Conservation (phyloP, 768 basidiomycete species). For the Tubosaeta sp. region DNA sequence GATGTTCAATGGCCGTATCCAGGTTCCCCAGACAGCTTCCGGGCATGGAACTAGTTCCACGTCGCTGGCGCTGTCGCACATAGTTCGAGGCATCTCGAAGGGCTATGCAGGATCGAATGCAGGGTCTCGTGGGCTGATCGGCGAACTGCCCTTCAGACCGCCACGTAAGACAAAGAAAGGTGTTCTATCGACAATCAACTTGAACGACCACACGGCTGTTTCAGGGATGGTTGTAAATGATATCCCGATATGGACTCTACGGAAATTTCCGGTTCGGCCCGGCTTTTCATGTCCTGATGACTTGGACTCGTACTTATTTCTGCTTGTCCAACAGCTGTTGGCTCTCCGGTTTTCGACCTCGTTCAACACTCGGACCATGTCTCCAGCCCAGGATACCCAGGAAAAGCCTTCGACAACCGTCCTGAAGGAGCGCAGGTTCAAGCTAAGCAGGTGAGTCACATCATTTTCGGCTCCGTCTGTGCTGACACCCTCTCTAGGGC, state of each 20-base stretch:
- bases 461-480: slow-evolving; percentile 1
- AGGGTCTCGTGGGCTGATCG: slow-evolving; percentile 14
- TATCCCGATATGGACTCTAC: slow-evolving; percentile 27
- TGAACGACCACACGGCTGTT: slow-evolving; percentile 18
- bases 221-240: slow-evolving; percentile 17
- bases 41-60: slow-evolving; percentile 4
- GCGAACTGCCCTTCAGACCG: slow-evolving; percentile 13
- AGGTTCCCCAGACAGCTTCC: slow-evolving; percentile 10
- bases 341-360: slow-evolving; percentile 9
- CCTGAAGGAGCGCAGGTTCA: slow-evolving; percentile 80
- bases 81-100: slow-evolving; percentile 5
- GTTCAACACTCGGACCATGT: slow-evolving; percentile 19
- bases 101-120: slow-evolving; percentile 10
- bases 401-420: slow-evolving; percentile 47
- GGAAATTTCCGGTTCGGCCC: slow-evolving; percentile 29
- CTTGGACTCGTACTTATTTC: slow-evolving; percentile 28
- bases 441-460: slow-evolving; percentile 68
- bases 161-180: slow-evolving; percentile 9
- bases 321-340: slow-evolving; percentile 1
- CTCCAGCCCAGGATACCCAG: slow-evolving; percentile 33
- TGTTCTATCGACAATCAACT: slow-evolving; percentile 24
- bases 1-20: slow-evolving; percentile 10
- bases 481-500: slow-evolving; percentile 46
- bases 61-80: neutral
- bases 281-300: slow-evolving; percentile 10